These are phyloP conservation scores for Hippophae tibetana DNA, from an alignment of 306 rosid genomes.

Conservation along the genomic window DNA sequence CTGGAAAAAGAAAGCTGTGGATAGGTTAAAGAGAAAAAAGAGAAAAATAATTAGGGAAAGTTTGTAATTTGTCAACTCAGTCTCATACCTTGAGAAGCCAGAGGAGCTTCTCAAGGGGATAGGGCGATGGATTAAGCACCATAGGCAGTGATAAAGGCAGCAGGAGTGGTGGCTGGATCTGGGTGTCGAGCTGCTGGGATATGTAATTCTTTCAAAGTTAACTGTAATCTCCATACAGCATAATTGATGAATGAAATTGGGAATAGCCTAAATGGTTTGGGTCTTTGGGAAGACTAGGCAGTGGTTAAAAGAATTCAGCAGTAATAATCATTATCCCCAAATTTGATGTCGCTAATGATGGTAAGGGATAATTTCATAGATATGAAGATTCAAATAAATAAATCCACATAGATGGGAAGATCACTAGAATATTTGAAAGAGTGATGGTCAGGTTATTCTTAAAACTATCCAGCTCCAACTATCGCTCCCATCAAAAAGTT, in stretches of 20 bases:
- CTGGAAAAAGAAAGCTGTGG: too few relatives aligned
- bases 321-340: constrained; percentile 87
- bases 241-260: constrained; percentile 75
- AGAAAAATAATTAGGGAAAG: too few relatives aligned
- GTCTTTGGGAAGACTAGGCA: constrained; percentile 42
- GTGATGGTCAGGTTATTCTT: constrained; percentile 15
- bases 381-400: neutral
- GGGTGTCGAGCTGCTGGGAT: neutral
- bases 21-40: too few relatives aligned
- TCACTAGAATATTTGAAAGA: neutral
- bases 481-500: constrained; percentile 81
- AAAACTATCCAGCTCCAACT: constrained; percentile 87
- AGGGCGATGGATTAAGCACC: too few relatives aligned
- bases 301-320: constrained; percentile 58
- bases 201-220: constrained; percentile 14
- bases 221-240: constrained; percentile 84
- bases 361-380: neutral
- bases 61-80: too few relatives aligned
- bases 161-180: too few relatives aligned
- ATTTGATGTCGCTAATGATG: neutral
- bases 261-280: constrained; percentile 72
- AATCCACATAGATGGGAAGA: too few relatives aligned
- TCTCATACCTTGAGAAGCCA: too few relatives aligned
- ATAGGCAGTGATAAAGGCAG: too few relatives aligned
- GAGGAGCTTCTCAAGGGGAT: too few relatives aligned